Percentiles rank a stretch among this genome's conserved stretches.
These are phyloP conservation scores for Jackrogersella minutella DNA, from an alignment of 495 filamentous ascomycete genomes.

Conservation along the genomic window DNA sequence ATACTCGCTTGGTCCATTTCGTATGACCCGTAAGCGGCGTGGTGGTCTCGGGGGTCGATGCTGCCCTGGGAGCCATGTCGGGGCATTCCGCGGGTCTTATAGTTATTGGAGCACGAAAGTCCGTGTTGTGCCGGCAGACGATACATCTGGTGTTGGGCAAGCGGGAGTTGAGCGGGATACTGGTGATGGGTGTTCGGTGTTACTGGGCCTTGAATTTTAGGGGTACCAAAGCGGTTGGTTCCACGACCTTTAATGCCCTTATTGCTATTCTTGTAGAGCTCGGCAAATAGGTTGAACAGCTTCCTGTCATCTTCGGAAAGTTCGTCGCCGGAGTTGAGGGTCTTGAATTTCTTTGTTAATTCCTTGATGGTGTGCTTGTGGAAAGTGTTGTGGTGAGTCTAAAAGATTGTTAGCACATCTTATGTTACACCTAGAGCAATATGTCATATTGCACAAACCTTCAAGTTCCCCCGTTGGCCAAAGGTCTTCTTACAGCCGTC, in stretches of 20 bases:
- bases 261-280: slow-evolving; percentile 91
- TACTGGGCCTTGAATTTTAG: slow-evolving; percentile 24
- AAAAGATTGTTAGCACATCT: slow-evolving; percentile 19
- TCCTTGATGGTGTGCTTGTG: slow-evolving; percentile 74
- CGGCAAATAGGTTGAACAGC: slow-evolving; percentile 85
- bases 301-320: slow-evolving; percentile 76
- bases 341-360: slow-evolving; percentile 78
- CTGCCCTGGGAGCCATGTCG: slow-evolving; percentile 19
- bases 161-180: slow-evolving; percentile 38
- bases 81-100: slow-evolving; percentile 24
- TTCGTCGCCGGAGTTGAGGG: slow-evolving; percentile 65
- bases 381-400: slow-evolving; percentile 96
- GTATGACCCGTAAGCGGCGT: slow-evolving; percentile 53
- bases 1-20: slow-evolving; percentile 56
- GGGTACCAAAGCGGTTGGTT: slow-evolving; percentile 71
- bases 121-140: slow-evolving; percentile 26
- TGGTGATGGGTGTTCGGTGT: slow-evolving; percentile 15
- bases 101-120: slow-evolving; percentile 22
- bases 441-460: slow-evolving; percentile 59
- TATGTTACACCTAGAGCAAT: neutral
- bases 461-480: slow-evolving; percentile 88
- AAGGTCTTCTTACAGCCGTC: slow-evolving; percentile 87
- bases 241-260: slow-evolving; percentile 95
- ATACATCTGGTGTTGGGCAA: slow-evolving; percentile 44
- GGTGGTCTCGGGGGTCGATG: slow-evolving; percentile 35